phyloP scores from a whole-genome alignment of 1,139 yeast genomes.

The Yamadazyma taylorii region DNA sequence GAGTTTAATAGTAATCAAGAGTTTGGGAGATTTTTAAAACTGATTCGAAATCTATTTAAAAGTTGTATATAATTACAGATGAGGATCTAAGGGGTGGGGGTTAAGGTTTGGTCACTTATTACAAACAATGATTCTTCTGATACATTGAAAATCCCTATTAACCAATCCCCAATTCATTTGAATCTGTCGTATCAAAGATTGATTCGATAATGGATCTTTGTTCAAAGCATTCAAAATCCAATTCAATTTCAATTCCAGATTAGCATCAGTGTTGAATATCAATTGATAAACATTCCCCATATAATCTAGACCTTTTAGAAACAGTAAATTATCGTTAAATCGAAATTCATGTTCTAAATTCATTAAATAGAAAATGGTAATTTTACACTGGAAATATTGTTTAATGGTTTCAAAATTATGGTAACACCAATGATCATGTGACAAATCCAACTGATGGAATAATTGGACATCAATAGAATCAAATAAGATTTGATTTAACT shows the following conservation, averaged over 20 bases:
- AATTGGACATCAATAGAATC: conserved; percentile 10
- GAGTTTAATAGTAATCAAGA: conserved; percentile 29
- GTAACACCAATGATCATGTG: conserved; percentile 6
- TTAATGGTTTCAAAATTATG: conserved; percentile 19
- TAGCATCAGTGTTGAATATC: conserved; percentile 16
- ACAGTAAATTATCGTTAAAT: conserved; percentile 10
- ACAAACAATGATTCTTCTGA: conserved; percentile 1
- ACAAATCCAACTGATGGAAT: conserved; percentile 4
- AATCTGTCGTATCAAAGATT: conserved; percentile 9
- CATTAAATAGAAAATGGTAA: conserved; percentile 17
- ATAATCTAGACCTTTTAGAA: conserved; percentile 16
- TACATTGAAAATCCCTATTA: conserved; percentile 11
- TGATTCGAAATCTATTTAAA: conserved; percentile 10
- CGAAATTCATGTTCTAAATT: conserved; percentile 14
- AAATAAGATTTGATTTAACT: conserved; percentile 11
- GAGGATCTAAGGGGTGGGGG: no score
- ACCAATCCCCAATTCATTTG: conserved; percentile 15
- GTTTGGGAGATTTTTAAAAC: conserved; percentile 13
- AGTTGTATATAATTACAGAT: conserved; percentile 6
- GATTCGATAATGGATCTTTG: conserved; percentile 9
- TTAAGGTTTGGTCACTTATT: no score
- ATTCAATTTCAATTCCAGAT: conserved; percentile 15
- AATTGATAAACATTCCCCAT: conserved; percentile 14
- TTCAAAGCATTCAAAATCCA: conserved; percentile 20
- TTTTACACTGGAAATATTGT: conserved; percentile 13